These are phyloP conservation scores for Penicillium sp. DNA, from an alignment of 2,329 filamentous ascomycete species.

Conservation along the genomic window DNA sequence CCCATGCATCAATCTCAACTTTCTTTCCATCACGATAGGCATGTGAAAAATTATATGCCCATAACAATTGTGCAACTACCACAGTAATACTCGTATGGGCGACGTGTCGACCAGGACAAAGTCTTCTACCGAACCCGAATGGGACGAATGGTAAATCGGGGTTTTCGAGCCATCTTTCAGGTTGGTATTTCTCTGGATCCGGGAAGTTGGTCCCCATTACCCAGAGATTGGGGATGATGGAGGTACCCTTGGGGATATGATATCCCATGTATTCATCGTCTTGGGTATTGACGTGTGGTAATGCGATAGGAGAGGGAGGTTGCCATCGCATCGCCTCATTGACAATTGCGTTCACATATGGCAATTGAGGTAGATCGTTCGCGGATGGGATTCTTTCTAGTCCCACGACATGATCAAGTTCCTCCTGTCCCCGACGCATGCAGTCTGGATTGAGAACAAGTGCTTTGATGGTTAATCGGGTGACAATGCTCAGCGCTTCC, in stretches of 20 bases:
- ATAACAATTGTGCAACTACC: constrained; percentile 56
- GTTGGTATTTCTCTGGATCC: constrained; percentile 31
- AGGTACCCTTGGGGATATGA: constrained; percentile 53
- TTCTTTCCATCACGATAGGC: constrained; percentile 16
- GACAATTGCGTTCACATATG: constrained; percentile 27
- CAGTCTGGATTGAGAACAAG: constrained; percentile 40
- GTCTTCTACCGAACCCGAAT: constrained; percentile 54
- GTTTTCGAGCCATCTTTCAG: constrained; percentile 29
- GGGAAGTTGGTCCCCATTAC: constrained; percentile 21
- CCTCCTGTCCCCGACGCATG: constrained; percentile 32
- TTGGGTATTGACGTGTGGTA: constrained; percentile 46
- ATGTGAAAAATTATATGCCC: constrained; percentile 25
- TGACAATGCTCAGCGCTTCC: constrained; percentile 46
- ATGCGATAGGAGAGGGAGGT: constrained; percentile 38
- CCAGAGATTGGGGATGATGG: constrained; percentile 24
- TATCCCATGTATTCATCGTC: constrained; percentile 57
- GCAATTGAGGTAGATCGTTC: constrained; percentile 23
- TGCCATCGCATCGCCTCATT: constrained; percentile 33
- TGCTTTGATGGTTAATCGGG: constrained; percentile 35
- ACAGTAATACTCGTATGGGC: constrained; percentile 43
- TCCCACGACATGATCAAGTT: constrained; percentile 29
- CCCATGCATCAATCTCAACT: background rate
- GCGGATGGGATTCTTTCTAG: constrained; percentile 24
- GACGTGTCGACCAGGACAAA: constrained; percentile 36
- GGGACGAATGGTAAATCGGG: constrained; percentile 53